A percentile compares a stretch with the other conserved stretches of the same genome.
Conservation (phyloP, 2,329 filamentous ascomycete genomes). For the Leptodontidium sp. region DNA sequence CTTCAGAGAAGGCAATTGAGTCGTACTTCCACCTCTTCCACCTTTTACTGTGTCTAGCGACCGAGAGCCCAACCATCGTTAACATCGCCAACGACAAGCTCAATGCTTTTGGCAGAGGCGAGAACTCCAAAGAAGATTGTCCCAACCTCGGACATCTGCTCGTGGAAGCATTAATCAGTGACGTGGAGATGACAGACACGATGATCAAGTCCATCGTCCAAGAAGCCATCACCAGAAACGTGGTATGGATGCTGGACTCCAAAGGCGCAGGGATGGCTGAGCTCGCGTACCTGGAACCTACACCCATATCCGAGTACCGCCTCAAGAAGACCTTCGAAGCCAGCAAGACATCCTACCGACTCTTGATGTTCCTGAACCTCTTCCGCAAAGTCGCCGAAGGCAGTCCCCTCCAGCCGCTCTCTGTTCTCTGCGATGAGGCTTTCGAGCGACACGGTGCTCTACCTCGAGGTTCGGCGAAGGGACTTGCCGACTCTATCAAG, state of each 20-base stretch:
- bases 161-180: constrained; percentile 56
- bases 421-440: constrained; percentile 53
- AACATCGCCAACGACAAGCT: constrained; percentile 52
- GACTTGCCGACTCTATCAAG: constrained; percentile 54
- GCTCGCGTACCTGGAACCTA: constrained; percentile 55
- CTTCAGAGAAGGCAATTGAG: constrained; percentile 61
- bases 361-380: constrained; percentile 61
- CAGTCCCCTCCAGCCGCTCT: constrained; percentile 47
- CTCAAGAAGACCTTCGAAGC: constrained; percentile 56
- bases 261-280: constrained; percentile 49
- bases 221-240: constrained; percentile 59
- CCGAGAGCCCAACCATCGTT: constrained; percentile 49
- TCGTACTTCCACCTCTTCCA: constrained; percentile 62
- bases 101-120: constrained; percentile 49
- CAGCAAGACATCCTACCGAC: constrained; percentile 56
- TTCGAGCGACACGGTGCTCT: constrained; percentile 57
- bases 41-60: constrained; percentile 57
- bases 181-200: constrained; percentile 50
- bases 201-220: constrained; percentile 54
- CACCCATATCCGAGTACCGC: constrained; percentile 54
- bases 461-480: constrained; percentile 50
- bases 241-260: constrained; percentile 58
- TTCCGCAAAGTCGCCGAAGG: constrained; percentile 56
- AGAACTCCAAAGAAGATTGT: constrained; percentile 51
- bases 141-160: constrained; percentile 60